Percentiles rank a stretch among this genome's conserved stretches.
Conservation (phyloP, 2,329 filamentous ascomycete genomes). For the Alternaria triticina region DNA sequence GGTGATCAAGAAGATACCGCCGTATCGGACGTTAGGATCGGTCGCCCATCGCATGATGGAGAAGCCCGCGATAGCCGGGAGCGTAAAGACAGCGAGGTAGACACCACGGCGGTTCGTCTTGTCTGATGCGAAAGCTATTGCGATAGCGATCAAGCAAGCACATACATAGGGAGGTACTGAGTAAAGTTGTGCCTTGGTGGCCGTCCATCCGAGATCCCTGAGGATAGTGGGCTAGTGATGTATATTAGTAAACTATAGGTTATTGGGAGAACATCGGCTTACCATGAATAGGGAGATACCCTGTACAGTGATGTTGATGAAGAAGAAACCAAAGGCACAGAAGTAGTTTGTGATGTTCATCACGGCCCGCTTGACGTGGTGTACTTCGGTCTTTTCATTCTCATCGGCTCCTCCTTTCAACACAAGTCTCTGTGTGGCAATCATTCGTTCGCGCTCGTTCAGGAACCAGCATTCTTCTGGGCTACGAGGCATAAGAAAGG, state of each 20-base stretch:
- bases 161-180: slow-evolving; percentile 49
- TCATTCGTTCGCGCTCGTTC: slow-evolving; percentile 60
- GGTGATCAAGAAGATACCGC: slow-evolving; percentile 63
- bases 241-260: not conserved
- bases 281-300: slow-evolving; percentile 50
- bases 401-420: slow-evolving; percentile 57
- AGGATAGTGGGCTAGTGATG: slow-evolving; percentile 46
- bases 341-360: slow-evolving; percentile 66
- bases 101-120: slow-evolving; percentile 48
- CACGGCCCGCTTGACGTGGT: slow-evolving; percentile 60
- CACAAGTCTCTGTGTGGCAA: slow-evolving; percentile 60
- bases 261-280: slow-evolving; percentile 3
- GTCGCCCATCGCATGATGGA: slow-evolving; percentile 62
- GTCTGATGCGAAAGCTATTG: slow-evolving; percentile 45
- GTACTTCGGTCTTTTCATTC: slow-evolving; percentile 55
- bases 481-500: slow-evolving; percentile 60
- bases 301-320: slow-evolving; percentile 67
- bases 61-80: slow-evolving; percentile 59
- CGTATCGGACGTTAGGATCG: slow-evolving; percentile 61
- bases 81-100: slow-evolving; percentile 45
- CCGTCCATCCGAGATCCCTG: slow-evolving; percentile 46
- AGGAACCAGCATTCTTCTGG: slow-evolving; percentile 59
- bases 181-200: slow-evolving; percentile 48
- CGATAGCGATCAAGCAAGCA: slow-evolving; percentile 46
- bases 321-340: slow-evolving; percentile 64